Percentiles rank a stretch among this genome's conserved stretches.
Evolutionary conservation across 495 filamentous ascomycete species (phyloP).

Genomic region (Penicillium cosmopolitanum): DNA sequence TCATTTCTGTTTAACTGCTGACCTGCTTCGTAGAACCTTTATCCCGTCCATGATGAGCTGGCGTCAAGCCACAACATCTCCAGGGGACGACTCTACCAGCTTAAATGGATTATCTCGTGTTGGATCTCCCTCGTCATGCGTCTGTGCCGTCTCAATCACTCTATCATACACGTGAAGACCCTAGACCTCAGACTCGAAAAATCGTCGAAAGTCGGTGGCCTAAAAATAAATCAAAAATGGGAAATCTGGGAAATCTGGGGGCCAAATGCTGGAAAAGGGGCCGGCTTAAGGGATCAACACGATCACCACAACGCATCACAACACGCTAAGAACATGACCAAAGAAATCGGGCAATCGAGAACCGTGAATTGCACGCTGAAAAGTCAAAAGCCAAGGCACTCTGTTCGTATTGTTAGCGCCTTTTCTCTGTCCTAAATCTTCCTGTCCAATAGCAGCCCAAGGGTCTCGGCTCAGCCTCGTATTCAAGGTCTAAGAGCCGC

Average conservation of each 20-base stretch:
- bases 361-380: not conserved
- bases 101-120: not conserved
- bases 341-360: not conserved
- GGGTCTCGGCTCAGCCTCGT: slow-evolving; percentile 10
- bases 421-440: slow-evolving; percentile 5
- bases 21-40: not conserved
- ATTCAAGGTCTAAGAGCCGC: slow-evolving; percentile 17
- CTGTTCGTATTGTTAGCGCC: slow-evolving; percentile 15
- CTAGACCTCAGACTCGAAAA: not conserved
- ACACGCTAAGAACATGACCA: not conserved
- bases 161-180: not conserved
- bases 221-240: not conserved
- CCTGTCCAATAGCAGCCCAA: slow-evolving; percentile 4
- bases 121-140: not conserved
- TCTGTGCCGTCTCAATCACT: not conserved
- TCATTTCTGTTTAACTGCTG: not conserved
- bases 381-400: not conserved
- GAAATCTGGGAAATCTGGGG: not conserved
- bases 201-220: not conserved
- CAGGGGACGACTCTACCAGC: not conserved
- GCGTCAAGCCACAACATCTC: not conserved
- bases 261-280: not conserved
- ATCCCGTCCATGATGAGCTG: slow-evolving; percentile 1
- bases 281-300: not conserved
- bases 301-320: not conserved